Evolutionary conservation across 2,329 filamentous ascomycete genomes (phyloP), one percentile per base, ranked within the genome.

Genomic region (Arthrobotrys iridis): DNA sequence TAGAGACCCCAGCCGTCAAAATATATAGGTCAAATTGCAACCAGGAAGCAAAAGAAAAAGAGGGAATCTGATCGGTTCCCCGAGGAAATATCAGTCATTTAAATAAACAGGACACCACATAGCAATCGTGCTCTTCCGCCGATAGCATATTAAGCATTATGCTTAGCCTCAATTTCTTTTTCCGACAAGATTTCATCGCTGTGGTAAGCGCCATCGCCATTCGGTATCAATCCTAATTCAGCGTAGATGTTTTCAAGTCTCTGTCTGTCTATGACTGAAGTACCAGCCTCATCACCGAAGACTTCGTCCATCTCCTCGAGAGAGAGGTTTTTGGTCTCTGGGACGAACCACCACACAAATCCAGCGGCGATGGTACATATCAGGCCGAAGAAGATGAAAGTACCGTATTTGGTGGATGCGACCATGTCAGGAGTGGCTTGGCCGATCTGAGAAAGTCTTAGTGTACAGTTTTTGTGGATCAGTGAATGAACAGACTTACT

Each of bases 381-480:
- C 1, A 83, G 82, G 0, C 85, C 86, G 76, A 89, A 90, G 82
- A 90, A 89, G 48, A 88, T 82, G 78, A 89, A 89, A 0, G 86
- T 84, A 63, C 86, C 86, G 81, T 84, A 88, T 11, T 83, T 83
- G 4, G 78, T 89, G 62, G 86, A 86, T 72, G 87, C 82, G 20
- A 91, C 86, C 35, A 91, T 85, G 0, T 88, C 85, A 0, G 89
- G 89, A 0, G 88, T 90, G 26, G 90, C 86, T 78, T 91, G 85
- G 35, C 90, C 88, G 60, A 84, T 81, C 24, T 83, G 83, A 7
- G 64, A 50, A 33, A 50, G 75, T 62, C 30, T 55, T 24, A 48
- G 40, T 22, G 15, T 11, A 6, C 8, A 22, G 4, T 35, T 41
- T 48, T 55, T 22, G 2, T 20, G 2, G 41, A 40, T 62, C 22